phyloP scores from a whole-genome alignment of 2,329 filamentous ascomycete species.

The Byssothecium circinans region DNA sequence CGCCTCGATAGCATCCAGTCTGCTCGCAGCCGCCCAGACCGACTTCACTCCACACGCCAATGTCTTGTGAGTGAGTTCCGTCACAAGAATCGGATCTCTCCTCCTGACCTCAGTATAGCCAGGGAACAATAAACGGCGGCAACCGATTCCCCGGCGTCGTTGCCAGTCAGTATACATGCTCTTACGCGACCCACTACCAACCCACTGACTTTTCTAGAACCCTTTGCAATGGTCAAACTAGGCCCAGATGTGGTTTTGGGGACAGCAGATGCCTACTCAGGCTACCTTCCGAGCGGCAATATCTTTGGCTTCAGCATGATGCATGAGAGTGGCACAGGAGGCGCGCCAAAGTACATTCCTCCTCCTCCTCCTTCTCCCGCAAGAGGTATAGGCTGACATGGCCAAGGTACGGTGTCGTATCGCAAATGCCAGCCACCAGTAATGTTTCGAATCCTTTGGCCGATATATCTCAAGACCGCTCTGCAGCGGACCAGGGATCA shows the following conservation, averaged over 20 bases:
- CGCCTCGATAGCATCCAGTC: not conserved
- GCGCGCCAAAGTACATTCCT: slow-evolving; percentile 27
- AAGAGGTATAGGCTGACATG: not conserved
- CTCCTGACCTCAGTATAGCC: slow-evolving; percentile 12
- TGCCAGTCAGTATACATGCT: slow-evolving; percentile 18
- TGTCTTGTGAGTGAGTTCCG: slow-evolving; percentile 32
- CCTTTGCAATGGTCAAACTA: slow-evolving; percentile 42
- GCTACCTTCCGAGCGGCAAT: slow-evolving; percentile 35
- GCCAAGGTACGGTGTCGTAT: slow-evolving; percentile 34
- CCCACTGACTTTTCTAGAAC: slow-evolving; percentile 17
- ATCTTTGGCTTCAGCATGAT: slow-evolving; percentile 42
- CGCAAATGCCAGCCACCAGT: slow-evolving; percentile 38
- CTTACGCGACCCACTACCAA: not conserved
- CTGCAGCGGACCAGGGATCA: slow-evolving; percentile 53
- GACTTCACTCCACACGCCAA: slow-evolving; percentile 40
- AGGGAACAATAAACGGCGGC: slow-evolving; percentile 35
- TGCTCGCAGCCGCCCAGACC: slow-evolving; percentile 1
- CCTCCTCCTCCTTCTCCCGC: not conserved
- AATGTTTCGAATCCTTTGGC: slow-evolving; percentile 54
- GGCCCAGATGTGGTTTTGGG: slow-evolving; percentile 38
- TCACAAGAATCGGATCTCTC: not conserved
- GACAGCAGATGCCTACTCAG: slow-evolving; percentile 39
- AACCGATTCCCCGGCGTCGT: slow-evolving; percentile 43
- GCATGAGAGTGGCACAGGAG: slow-evolving; percentile 41
- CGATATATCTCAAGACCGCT: slow-evolving; percentile 57